phyloP scores from a whole-genome alignment of 257 asterid species.

The Vinca minor region DNA sequence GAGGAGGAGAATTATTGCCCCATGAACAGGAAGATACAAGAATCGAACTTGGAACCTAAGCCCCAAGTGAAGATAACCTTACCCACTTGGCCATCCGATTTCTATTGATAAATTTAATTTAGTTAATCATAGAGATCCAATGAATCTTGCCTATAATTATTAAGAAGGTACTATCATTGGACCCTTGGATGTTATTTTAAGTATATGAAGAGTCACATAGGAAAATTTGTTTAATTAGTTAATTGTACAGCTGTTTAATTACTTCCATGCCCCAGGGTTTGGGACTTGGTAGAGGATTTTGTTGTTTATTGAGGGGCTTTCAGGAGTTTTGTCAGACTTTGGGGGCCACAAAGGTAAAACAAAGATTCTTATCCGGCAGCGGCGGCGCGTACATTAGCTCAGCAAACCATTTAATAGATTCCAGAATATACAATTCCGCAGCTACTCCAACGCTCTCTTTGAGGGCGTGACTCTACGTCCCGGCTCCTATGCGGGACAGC shows the following conservation, averaged over 20 bases:
- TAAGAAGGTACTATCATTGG: slow-evolving; percentile 4
- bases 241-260: neutral
- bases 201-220: slow-evolving; percentile 5
- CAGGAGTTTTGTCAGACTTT: slow-evolving; percentile 9
- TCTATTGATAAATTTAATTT: too few relatives aligned
- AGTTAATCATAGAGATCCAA: slow-evolving; percentile 12
- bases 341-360: neutral
- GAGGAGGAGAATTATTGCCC: too few relatives aligned
- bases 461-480: slow-evolving; percentile 6
- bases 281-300: slow-evolving; percentile 4
- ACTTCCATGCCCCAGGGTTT: neutral
- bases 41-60: too few relatives aligned
- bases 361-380: slow-evolving; percentile 12
- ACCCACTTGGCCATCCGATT: too few relatives aligned
- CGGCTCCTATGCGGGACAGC: too few relatives aligned
- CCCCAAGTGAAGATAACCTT: too few relatives aligned
- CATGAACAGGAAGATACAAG: too few relatives aligned
- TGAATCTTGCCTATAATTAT: neutral
- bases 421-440: slow-evolving; percentile 7
- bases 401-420: neutral
- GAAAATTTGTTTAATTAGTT: slow-evolving; percentile 2
- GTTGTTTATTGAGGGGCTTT: neutral
- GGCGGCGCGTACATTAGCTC: slow-evolving; percentile 9
- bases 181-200: slow-evolving; percentile 9
- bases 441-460: slow-evolving; percentile 9